Base-by-base conservation (phyloP, 805 yeast species). In the Starmerella sp. region DNA sequence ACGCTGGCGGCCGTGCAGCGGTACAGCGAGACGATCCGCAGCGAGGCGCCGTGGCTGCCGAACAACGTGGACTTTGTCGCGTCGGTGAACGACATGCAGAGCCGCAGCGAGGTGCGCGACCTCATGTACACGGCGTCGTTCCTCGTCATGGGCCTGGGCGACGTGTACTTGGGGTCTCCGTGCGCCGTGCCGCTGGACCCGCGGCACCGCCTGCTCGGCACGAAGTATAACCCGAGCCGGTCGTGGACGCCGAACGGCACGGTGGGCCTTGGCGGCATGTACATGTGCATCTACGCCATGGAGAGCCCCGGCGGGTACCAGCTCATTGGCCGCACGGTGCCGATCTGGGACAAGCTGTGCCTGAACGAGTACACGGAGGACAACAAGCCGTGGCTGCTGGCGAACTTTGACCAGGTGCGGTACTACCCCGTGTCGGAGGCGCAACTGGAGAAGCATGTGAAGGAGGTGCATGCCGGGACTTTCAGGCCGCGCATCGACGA, bases 251-350 rank as follows among this genome's bases (percentile, higher is more conserved):
- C 96, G 41, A 87, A 88, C 67, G 98, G 98, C 62, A 86, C 93
- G 38, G 97, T 91, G 58, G 98, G 98, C 66, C 83, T 93, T 67
- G 98, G 98, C 60, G 97, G 98, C 63, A 88, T 85, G 86, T 93
- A 89, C 77, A 90, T 91, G 97, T 91, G 97, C 74, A 90, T 91
- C 63, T 91, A 91, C 71, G 88, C 97, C 35, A 90, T 91, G 91
- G 95, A 88, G 62, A 88, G 96, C 30, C 98, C 98, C 48, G 98
- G 98, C 72, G 98, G 98, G 35, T 91, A 91, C 72, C 97, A 91
- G 73, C 77, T 91, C 63, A 91, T 89, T 59, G 98, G 97, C 55
- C 81, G 97, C 67, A 91, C 98, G 10, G 82, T 93, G 61, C 97
- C 97, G 53, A 90, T 91, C 63, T 91, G 98, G 98, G 98, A 91